These are phyloP conservation scores for Phaeosphaeriaceae sp. DNA, from an alignment of 2,329 filamentous ascomycete species.

Conservation along the genomic window DNA sequence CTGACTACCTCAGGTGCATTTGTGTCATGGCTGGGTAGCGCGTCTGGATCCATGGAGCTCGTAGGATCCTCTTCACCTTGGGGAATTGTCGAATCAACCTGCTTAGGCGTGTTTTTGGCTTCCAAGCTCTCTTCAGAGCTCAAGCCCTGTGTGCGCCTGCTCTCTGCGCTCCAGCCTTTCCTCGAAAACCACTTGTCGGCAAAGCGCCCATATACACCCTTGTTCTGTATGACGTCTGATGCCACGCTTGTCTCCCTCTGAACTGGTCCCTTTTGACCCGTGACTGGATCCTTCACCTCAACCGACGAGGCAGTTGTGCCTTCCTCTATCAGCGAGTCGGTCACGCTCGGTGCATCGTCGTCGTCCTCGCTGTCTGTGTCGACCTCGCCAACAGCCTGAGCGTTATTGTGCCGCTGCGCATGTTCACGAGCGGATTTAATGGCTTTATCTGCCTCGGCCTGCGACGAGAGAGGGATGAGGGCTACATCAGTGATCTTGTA, in stretches of 20 bases:
- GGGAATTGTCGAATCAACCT: constrained; percentile 37
- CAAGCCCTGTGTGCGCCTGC: constrained; percentile 72
- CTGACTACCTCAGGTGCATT: constrained; percentile 28
- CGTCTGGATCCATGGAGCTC: constrained; percentile 25
- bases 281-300: constrained; percentile 40
- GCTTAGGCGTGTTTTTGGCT: constrained; percentile 41
- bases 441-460: constrained; percentile 73
- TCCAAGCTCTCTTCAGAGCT: constrained; percentile 59
- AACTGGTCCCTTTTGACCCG: constrained; percentile 29
- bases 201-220: constrained; percentile 86
- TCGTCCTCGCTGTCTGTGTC: constrained; percentile 45
- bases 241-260: constrained; percentile 66
- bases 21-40: constrained; percentile 27
- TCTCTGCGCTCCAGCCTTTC: constrained; percentile 78
- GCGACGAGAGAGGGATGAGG: constrained; percentile 84
- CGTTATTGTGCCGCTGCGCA: constrained; percentile 46
- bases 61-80: constrained; percentile 29
- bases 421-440: constrained; percentile 67
- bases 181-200: constrained; percentile 90
- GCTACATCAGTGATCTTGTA: constrained; percentile 90
- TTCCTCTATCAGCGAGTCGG: constrained; percentile 47
- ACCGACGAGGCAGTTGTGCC: constrained; percentile 35
- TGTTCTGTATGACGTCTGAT: constrained; percentile 84
- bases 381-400: constrained; percentile 24
- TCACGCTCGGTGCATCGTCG: constrained; percentile 42